Evolutionary conservation across 2,329 filamentous ascomycete species (phyloP), one percentile per base, ranked within the genome.

Genomic region (Monilinia vaccinii-corymbosi): DNA sequence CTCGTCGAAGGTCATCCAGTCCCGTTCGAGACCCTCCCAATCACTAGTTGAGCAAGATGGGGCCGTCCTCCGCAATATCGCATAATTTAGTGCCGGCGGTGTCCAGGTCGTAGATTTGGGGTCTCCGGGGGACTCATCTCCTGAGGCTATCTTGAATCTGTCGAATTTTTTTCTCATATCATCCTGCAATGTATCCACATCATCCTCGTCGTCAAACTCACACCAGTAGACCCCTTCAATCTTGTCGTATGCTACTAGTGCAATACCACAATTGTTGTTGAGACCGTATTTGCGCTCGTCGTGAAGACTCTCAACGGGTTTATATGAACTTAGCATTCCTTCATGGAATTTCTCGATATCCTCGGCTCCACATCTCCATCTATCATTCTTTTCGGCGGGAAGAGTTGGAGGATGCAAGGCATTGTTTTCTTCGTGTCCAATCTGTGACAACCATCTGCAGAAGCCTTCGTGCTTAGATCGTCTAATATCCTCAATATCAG

Each of bases 1-100:
- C 47, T 56, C 56, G 14, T 13, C 18, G 25, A 45, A 58, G 7
- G 3, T 32, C 34, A 58, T 58, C 16, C 25, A 58, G 8, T 58
- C 36, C 18, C 34, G 18, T 10, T 52, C 56, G 32, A 58, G 47
- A 7, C 46, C 46, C 14, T 52, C 28, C 18, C 34, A 42, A 32
- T 58, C 47, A 9, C 44, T 28, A 4, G 36, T n/a, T 13, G 52
- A 51, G 52, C 56, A 58, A 23, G 56, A 58, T 23, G 47, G 36
- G 2, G 56, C 56, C 7, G 56, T 58, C 14, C n/a, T 31, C 21
- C 47, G 34, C 18, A 21, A 4, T 1, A 52, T 2, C 13, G 56
- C 34, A 21, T 34, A 58, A 7, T 31, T 31, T 4, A 52, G 23
- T 11, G 34, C 28, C 13, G 46, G 46, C 21, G 28, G 36, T n/a